Evolutionary conservation across 2,329 filamentous ascomycete species (phyloP).

Genomic region (Ceratocystis albifundus): DNA sequence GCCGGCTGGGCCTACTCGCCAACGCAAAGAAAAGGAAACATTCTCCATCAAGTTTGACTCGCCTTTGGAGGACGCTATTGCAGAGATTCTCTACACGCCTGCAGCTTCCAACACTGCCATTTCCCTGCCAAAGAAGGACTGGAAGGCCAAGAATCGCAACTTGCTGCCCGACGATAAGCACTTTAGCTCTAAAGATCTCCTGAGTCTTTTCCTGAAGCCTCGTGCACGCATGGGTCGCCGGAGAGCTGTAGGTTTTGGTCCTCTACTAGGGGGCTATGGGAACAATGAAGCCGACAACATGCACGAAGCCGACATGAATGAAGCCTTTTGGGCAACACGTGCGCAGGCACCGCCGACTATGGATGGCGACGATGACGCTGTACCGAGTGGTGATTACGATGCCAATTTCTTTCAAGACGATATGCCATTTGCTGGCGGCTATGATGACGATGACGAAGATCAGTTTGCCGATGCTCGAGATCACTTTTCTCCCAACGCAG

Average conservation of each 20-base stretch:
- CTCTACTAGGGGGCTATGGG: constrained; percentile 28
- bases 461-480: constrained; percentile 74
- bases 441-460: constrained; percentile 57
- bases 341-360: constrained; percentile 40
- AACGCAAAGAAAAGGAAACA: constrained; percentile 87
- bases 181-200: constrained; percentile 84
- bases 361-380: constrained; percentile 42
- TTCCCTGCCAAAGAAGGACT: constrained; percentile 81
- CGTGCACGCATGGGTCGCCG: constrained; percentile 70
- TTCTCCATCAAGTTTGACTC: constrained; percentile 88
- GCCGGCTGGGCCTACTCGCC: constrained; percentile 46
- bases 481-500: constrained; percentile 58
- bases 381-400: constrained; percentile 71
- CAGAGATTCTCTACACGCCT: constrained; percentile 68
- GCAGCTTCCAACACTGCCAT: constrained; percentile 72
- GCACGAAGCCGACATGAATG: constrained; percentile 71
- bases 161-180: constrained; percentile 95
- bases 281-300: constrained; percentile 38
- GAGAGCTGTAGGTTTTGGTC: constrained; percentile 29
- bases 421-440: constrained; percentile 50
- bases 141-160: constrained; percentile 88
- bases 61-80: constrained; percentile 57
- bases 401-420: constrained; percentile 97
- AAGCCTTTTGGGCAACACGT: constrained; percentile 83
- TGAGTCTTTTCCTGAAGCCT: constrained; percentile 87